Conservation (phyloP, 2,329 filamentous ascomycete species). For the Penicillium olsonii region DNA sequence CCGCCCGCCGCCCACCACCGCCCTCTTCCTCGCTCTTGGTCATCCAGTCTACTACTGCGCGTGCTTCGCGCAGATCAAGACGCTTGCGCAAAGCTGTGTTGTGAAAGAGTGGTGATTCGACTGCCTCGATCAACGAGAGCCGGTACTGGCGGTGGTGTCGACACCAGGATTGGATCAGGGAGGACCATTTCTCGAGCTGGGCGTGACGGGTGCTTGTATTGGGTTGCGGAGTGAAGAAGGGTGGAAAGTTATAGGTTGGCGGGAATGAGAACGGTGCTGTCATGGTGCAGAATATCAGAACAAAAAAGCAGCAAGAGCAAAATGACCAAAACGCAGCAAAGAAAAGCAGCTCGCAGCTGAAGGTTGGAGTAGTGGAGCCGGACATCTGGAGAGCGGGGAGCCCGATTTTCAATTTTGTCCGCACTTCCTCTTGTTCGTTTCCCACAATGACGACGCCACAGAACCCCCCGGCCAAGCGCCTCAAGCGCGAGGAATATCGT, state of each 20-base stretch:
- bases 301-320: background rate
- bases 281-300: slow-evolving; percentile 1
- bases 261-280: slow-evolving; percentile 41
- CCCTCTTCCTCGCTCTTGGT: slow-evolving; percentile 44
- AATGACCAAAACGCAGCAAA: too few species aligned
- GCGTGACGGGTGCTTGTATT: slow-evolving; percentile 47
- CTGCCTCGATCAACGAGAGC: slow-evolving; percentile 65
- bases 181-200: slow-evolving; percentile 78
- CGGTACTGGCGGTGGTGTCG: slow-evolving; percentile 74
- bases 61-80: slow-evolving; percentile 55
- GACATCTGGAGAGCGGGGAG: slow-evolving; percentile 14
- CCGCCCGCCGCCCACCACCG: slow-evolving; percentile 49
- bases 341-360: background rate
- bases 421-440: slow-evolving; percentile 3
- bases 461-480: slow-evolving; percentile 57
- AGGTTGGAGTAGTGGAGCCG: slow-evolving; percentile 13
- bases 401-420: slow-evolving; percentile 6
- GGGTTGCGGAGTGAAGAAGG: slow-evolving; percentile 54
- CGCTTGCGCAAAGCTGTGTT: slow-evolving; percentile 48
- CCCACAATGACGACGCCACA: slow-evolving; percentile 17
- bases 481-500: slow-evolving; percentile 68
- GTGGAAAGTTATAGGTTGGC: slow-evolving; percentile 51
- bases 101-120: slow-evolving; percentile 61
- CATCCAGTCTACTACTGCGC: slow-evolving; percentile 60
- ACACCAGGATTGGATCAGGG: slow-evolving; percentile 81